These are phyloP conservation scores for Endothia cerciana DNA, from an alignment of 2,329 filamentous ascomycete species.

Conservation along the genomic window DNA sequence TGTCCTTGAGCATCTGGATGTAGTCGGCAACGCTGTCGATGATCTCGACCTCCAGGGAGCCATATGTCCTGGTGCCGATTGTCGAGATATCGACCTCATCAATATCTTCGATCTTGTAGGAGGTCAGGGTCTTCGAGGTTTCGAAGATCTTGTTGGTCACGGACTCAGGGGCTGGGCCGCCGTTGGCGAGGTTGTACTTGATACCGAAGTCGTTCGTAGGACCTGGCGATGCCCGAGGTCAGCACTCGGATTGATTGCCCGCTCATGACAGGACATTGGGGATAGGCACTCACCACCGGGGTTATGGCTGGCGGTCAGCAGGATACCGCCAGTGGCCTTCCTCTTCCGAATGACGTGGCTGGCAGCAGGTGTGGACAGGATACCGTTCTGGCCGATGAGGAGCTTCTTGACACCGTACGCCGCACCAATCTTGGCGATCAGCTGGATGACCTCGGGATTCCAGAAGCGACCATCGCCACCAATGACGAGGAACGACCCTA, in stretches of 20 bases:
- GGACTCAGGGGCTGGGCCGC: conserved; percentile 91
- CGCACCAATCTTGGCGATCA: conserved; percentile 95
- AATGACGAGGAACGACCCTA: conserved; percentile 84
- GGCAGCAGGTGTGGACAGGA: conserved; percentile 93
- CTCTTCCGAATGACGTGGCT: conserved; percentile 95
- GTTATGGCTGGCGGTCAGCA: conserved; percentile 97
- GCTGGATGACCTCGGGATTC: conserved; percentile 94
- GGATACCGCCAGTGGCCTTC: conserved; percentile 93
- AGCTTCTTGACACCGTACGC: conserved; percentile 99
- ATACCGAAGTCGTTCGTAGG: conserved; percentile 97
- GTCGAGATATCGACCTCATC: conserved; percentile 82
- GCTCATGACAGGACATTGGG: neutral
- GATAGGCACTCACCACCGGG: conserved; percentile 73
- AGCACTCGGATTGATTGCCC: neutral
- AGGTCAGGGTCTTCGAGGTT: conserved; percentile 83
- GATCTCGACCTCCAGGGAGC: conserved; percentile 88
- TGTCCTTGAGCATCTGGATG: conserved; percentile 92
- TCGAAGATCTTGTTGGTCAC: conserved; percentile 99
- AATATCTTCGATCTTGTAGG: conserved; percentile 90
- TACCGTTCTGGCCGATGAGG: conserved; percentile 92
- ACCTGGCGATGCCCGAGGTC: conserved; percentile 52
- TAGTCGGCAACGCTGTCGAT: conserved; percentile 94
- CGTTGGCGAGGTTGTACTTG: conserved; percentile 99
- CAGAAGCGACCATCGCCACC: conserved; percentile 96
- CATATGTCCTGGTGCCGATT: conserved; percentile 84